Evolutionary conservation across 83 land plant species (phyloP).

Genomic region (Diphasiastrum complanatum): DNA sequence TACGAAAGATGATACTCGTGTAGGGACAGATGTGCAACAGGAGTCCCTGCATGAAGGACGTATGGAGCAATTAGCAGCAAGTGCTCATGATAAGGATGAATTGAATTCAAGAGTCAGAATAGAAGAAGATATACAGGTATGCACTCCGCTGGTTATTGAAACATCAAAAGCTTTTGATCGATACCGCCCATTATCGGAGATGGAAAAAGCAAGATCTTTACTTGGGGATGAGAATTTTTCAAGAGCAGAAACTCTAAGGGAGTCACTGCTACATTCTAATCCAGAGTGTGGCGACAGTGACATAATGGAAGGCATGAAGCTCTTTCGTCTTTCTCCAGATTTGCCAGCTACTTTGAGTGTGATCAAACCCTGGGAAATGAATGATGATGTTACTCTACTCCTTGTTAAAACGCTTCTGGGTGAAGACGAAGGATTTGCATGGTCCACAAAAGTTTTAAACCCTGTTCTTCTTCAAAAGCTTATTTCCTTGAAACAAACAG

Average conservation of each 20-base stretch:
- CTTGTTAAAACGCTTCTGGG: slow-evolving; percentile 33
- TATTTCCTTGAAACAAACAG: slow-evolving; percentile 39
- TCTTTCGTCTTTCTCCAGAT: slow-evolving; percentile 25
- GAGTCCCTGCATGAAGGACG: too few relatives aligned
- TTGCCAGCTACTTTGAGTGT: slow-evolving; percentile 31
- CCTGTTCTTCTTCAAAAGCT: slow-evolving; percentile 53
- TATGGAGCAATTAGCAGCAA: too few relatives aligned
- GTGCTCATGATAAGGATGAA: too few relatives aligned
- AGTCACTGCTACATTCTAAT: neutral
- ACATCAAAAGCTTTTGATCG: too few relatives aligned
- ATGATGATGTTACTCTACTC: slow-evolving; percentile 44
- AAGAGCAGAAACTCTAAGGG: slow-evolving; percentile 3
- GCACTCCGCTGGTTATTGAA: too few relatives aligned
- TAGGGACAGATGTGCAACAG: too few relatives aligned
- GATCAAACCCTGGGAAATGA: slow-evolving; percentile 57
- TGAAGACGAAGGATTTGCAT: slow-evolving; percentile 27
- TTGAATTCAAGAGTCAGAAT: too few relatives aligned
- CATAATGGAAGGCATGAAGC: slow-evolving; percentile 29
- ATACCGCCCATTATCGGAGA: too few relatives aligned
- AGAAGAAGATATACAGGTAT: too few relatives aligned
- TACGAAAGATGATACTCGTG: too few relatives aligned
- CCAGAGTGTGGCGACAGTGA: too few relatives aligned
- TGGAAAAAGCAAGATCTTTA: slow-evolving; percentile 1
- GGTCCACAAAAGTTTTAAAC: slow-evolving; percentile 47
- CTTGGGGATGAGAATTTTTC: slow-evolving; percentile 12